phyloP scores from a whole-genome alignment of 2,329 filamentous ascomycete species.

The Pseudovirgaria hyperparasitica region DNA sequence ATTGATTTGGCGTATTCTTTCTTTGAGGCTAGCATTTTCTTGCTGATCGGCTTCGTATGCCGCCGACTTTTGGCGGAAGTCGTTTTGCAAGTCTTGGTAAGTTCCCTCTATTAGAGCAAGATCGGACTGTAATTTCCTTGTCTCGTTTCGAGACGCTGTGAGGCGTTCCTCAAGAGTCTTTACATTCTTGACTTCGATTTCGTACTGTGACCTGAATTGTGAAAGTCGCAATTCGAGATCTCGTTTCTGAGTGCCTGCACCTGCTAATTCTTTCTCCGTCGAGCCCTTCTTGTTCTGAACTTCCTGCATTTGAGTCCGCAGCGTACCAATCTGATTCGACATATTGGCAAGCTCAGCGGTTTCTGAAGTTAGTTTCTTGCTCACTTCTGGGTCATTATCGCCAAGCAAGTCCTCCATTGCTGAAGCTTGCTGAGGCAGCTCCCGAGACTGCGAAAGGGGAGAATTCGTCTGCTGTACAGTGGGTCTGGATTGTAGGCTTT shows the following conservation, averaged over 20 bases:
- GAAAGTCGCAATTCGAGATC: slow-evolving; percentile 83
- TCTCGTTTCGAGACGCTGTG: slow-evolving; percentile 62
- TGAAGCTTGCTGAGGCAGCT: slow-evolving; percentile 31
- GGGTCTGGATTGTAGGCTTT: slow-evolving; percentile 61
- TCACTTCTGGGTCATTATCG: slow-evolving; percentile 77
- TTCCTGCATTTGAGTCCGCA: slow-evolving; percentile 90
- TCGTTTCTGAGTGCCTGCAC: slow-evolving; percentile 74
- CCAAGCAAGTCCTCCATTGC: slow-evolving; percentile 76
- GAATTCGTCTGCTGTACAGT: slow-evolving; percentile 50
- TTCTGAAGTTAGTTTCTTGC: slow-evolving; percentile 76
- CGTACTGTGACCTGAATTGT: slow-evolving; percentile 77
- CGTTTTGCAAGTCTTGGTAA: slow-evolving; percentile 67
- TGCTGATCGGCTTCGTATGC: slow-evolving; percentile 76
- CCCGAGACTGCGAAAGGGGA: slow-evolving; percentile 29
- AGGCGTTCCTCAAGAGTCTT: slow-evolving; percentile 77
- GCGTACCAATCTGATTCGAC: slow-evolving; percentile 83
- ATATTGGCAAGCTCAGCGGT: slow-evolving; percentile 89
- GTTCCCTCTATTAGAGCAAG: slow-evolving; percentile 70
- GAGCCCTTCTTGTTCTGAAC: slow-evolving; percentile 69
- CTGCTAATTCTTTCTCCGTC: slow-evolving; percentile 70
- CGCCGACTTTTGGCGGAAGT: slow-evolving; percentile 63
- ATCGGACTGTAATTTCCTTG: slow-evolving; percentile 71
- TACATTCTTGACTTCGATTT: slow-evolving; percentile 83
- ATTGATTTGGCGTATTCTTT: slow-evolving; percentile 75
- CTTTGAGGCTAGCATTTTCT: slow-evolving; percentile 76